Base-by-base conservation (phyloP, 2,329 filamentous ascomycete genomes). In the Tolypocladium capitatum region DNA sequence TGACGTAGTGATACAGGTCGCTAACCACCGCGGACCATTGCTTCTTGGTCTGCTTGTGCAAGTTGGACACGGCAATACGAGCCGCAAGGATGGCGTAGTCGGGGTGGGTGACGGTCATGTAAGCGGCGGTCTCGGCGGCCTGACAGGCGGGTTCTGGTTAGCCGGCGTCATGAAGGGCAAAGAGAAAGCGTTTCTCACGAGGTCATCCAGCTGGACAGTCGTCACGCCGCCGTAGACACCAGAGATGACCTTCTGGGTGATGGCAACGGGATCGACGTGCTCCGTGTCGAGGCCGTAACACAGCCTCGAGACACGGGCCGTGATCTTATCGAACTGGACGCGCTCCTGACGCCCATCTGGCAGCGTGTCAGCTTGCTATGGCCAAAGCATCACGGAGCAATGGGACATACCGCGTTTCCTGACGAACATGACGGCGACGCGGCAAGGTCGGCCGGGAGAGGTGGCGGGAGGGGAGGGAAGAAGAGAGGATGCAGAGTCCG, bases 41-140 rank as follows among this genome's bases (percentile, higher is more conserved):
- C 78, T 98, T 98, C 80, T 97, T 97, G 55, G 92, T 98, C 78
- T 98, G 92, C 74, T 98, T 98, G 83, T 98, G 92, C 51, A 98
- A 84, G 74, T 98, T 98, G 63, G 92, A 98, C 48, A 98, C 92
- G 58, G 92, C 92, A 64, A 98, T 97, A 71, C 92, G 90, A 56
- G 92, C 92, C 55, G 92, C 92, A 50, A 98, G 88, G 65, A 97
- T 94, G 66, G 92, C 92, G 68, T 98, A 98, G 73, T 98, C 92
- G 61, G 92, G 92, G 68, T 98, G 92, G 53, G 91, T 98, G 59
- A 96, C 91, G 52, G 92, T 98, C 92, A 98, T 98, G 75, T 98
- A 98, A 49, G 92, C 92, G 60, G 92, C 92, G 60, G 92, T 98
- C 74, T 98, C 92, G 60, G 92, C 92, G 63, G 92, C 92, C 91